Evolutionary conservation across 2,329 filamentous ascomycete genomes (phyloP).

Genomic region (Lachnellula arida): DNA sequence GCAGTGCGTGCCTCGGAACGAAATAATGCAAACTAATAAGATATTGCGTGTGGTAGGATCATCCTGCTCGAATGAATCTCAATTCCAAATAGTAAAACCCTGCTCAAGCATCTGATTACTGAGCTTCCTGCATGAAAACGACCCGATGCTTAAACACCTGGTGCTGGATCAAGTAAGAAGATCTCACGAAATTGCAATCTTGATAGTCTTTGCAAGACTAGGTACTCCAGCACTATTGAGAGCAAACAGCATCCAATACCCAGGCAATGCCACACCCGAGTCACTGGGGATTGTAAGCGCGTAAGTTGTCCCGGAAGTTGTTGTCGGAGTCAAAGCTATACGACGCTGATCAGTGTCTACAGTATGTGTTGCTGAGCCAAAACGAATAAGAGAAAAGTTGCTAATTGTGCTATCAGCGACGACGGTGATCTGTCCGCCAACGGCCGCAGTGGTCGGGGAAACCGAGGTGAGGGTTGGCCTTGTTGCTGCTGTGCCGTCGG

Average conservation of each 20-base stretch:
- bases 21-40: not conserved
- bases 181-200: not conserved
- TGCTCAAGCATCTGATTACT: not conserved
- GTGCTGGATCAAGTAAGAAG: not conserved
- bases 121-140: not conserved
- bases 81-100: not conserved
- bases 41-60: not conserved
- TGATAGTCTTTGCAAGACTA: slow-evolving; percentile 40
- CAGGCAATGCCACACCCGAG: slow-evolving; percentile 46
- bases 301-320: slow-evolving; percentile 33
- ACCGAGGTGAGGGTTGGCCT: slow-evolving; percentile 41
- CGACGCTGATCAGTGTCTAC: slow-evolving; percentile 56
- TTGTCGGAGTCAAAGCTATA: slow-evolving; percentile 36
- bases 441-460: slow-evolving; percentile 25
- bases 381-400: slow-evolving; percentile 43
- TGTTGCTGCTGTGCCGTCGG: slow-evolving; percentile 36
- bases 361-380: slow-evolving; percentile 48
- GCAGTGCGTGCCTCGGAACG: not conserved
- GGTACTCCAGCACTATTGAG: slow-evolving; percentile 42
- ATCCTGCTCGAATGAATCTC: too few species aligned
- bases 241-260: slow-evolving; percentile 51
- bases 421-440: slow-evolving; percentile 34
- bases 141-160: not conserved
- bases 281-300: slow-evolving; percentile 42
- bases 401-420: slow-evolving; percentile 26